Evolutionary conservation across 148 eudicot genomes (phyloP), one percentile per base, ranked within the genome.

Genomic region (Vaccinium darrowii): DNA sequence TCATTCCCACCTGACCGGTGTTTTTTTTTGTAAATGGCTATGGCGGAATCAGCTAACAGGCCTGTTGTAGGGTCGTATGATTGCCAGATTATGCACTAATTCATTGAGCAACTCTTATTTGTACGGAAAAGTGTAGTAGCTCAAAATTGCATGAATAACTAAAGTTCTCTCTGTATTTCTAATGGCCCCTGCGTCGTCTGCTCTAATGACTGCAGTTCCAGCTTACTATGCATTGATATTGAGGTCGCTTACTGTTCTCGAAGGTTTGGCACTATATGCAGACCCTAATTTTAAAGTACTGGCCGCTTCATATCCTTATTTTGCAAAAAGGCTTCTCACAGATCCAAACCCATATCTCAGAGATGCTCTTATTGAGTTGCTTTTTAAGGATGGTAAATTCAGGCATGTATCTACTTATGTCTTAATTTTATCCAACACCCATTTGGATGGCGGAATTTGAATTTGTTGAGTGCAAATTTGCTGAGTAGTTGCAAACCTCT

Each of bases 221-320:
- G 93, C 98, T 85, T 97, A 97, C 84, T 97, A 97, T 88, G 99
- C 98, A 52, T 91, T 97, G 90, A 94, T 97, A 87, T 88, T 97
- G 89, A 95, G 98, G 87, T 97, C 99, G 11, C 98, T 97, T 69
- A 97, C 98, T 49, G 99, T 95, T 83, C 88, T 97, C 75, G 99
- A 97, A 95, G 99, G 99, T 84, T 90, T 97, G 88, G 99, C 99
- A 69, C 93, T 97, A 27, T 90, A 93, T 86, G 99, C 99, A 53
- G 99, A 97, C 86, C 99, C 99, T 78, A 90, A 94, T 85, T 97
- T 97, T 84, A 97, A 97, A 88, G 99, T 97, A 75, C 88, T 97
- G 83, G 99, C 99, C 71, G 98, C 98, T 76, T 95, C 99, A 80
- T 97, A 97, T 89, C 99, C 99, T 50, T 97, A 97, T 91, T 97